Evolutionary conservation across 441 rosid species (phyloP).

Genomic region (Macaranga tanarius): DNA sequence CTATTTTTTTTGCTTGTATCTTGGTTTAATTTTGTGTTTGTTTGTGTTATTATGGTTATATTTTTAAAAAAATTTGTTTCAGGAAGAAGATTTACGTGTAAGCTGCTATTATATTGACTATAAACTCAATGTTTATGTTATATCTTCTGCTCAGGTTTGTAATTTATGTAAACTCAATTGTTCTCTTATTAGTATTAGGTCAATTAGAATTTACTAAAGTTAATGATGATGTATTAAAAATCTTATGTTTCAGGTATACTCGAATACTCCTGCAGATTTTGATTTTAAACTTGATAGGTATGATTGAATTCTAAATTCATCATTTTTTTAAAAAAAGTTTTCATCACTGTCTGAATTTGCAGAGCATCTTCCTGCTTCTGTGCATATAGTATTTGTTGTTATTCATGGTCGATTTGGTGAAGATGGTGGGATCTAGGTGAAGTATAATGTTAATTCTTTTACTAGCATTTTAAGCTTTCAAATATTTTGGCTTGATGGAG

Average conservation of each 20-base stretch:
- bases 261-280: slow-evolving; percentile 95
- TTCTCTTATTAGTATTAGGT: no score
- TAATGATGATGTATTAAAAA: not conserved
- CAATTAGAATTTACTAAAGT: no score
- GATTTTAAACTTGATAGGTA: slow-evolving; percentile 96
- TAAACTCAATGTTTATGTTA: slow-evolving; percentile 71
- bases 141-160: slow-evolving; percentile 90
- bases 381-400: slow-evolving; percentile 88
- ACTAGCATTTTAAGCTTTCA: slow-evolving; percentile 2
- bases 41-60: not conserved
- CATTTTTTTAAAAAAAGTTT: slow-evolving; percentile 34
- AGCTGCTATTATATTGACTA: slow-evolving; percentile 85
- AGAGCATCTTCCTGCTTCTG: slow-evolving; percentile 72
- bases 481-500: slow-evolving; percentile 9
- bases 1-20: no score
- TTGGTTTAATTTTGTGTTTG: not conserved
- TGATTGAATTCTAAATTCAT: slow-evolving; percentile 14
- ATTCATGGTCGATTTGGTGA: slow-evolving; percentile 95
- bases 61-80: slow-evolving; percentile 21
- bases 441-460: slow-evolving; percentile 13
- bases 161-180: not conserved
- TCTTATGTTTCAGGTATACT: slow-evolving; percentile 56
- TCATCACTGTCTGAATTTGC: slow-evolving; percentile 68
- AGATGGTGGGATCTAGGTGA: slow-evolving; percentile 97
- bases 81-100: slow-evolving; percentile 85